Evolutionary conservation across 805 yeast genomes (phyloP).

Genomic region (Cyberlindnera bimundalis): DNA sequence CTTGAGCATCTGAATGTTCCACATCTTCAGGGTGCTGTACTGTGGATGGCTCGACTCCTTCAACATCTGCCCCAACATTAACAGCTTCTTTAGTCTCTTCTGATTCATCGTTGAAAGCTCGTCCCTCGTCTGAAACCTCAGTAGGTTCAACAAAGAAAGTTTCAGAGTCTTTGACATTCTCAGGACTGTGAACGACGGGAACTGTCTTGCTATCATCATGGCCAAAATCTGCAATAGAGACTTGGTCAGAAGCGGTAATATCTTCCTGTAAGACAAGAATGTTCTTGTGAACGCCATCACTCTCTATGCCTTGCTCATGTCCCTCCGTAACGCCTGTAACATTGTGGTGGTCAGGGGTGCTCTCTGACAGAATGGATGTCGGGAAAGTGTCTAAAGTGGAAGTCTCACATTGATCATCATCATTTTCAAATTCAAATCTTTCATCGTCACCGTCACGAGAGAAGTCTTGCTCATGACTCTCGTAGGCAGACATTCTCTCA

Average conservation of each 20-base stretch:
- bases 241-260: background rate
- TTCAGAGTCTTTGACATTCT: too few species aligned
- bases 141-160: too few species aligned
- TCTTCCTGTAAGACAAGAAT: conserved; percentile 1
- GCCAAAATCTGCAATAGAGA: background rate
- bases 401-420: conserved; percentile 7
- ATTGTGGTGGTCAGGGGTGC: conserved; percentile 12
- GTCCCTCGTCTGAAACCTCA: too few species aligned
- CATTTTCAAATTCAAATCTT: conserved; percentile 16
- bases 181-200: too few species aligned
- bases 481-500: conserved; percentile 19
- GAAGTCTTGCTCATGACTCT: conserved; percentile 1
- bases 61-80: too few species aligned
- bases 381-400: conserved; percentile 17
- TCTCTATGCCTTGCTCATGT: background rate
- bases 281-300: background rate
- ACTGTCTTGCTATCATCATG: too few species aligned
- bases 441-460: conserved; percentile 18
- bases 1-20: too few species aligned
- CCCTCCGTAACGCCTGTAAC: conserved; percentile 6
- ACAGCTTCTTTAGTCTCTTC: too few species aligned
- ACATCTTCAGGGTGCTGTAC: too few species aligned
- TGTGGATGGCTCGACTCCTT: too few species aligned
- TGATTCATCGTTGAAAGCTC: too few species aligned
- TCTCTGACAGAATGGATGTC: conserved; percentile 18